A percentile compares a stretch with the other conserved stretches of the same genome.
phyloP scores from a whole-genome alignment of 176 grass and related monocot genomes.

The Leersia perrieri region DNA sequence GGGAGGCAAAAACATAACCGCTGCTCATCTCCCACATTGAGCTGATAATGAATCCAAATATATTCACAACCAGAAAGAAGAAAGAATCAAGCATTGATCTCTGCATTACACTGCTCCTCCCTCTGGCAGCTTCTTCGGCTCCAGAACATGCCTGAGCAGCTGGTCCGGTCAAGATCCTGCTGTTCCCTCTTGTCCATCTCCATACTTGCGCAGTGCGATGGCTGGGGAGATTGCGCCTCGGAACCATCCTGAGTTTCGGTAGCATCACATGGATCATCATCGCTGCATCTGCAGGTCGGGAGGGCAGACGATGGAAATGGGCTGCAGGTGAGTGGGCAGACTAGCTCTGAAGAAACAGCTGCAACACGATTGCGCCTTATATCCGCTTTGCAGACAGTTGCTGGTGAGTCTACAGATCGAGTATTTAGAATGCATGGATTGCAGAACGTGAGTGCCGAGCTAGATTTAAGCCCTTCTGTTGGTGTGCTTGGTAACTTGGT shows the following conservation, averaged over 20 bases:
- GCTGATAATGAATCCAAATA: constrained; percentile 35
- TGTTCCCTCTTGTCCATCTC: constrained; percentile 65
- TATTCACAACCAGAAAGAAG: constrained; percentile 44
- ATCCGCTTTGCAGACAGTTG: constrained; percentile 58
- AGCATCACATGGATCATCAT: constrained; percentile 50
- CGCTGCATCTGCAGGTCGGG: constrained; percentile 58
- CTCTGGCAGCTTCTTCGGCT: constrained; percentile 89
- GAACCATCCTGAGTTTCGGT: constrained; percentile 47
- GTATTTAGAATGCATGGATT: constrained; percentile 83
- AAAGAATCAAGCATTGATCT: constrained; percentile 72
- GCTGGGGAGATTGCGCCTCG: constrained; percentile 43
- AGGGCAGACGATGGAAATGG: constrained; percentile 69
- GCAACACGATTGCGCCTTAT: constrained; percentile 71
- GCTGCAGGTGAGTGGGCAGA: constrained; percentile 78
- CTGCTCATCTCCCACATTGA: constrained; percentile 38
- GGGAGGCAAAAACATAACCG: constrained; percentile 32
- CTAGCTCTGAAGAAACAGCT: constrained; percentile 74
- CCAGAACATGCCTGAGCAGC: constrained; percentile 92
- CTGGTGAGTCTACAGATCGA: constrained; percentile 48
- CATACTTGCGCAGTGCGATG: constrained; percentile 31
- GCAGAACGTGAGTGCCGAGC: constrained; percentile 72
- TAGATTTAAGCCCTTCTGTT: constrained; percentile 63
- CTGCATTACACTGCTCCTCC: constrained; percentile 92
- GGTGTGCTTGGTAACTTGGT: constrained; percentile 51
- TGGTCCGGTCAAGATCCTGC: constrained; percentile 53